A percentile compares a stretch with the other conserved stretches of the same genome.
Conservation (phyloP, 805 yeast genomes). For the Lipomyces anomalus region DNA sequence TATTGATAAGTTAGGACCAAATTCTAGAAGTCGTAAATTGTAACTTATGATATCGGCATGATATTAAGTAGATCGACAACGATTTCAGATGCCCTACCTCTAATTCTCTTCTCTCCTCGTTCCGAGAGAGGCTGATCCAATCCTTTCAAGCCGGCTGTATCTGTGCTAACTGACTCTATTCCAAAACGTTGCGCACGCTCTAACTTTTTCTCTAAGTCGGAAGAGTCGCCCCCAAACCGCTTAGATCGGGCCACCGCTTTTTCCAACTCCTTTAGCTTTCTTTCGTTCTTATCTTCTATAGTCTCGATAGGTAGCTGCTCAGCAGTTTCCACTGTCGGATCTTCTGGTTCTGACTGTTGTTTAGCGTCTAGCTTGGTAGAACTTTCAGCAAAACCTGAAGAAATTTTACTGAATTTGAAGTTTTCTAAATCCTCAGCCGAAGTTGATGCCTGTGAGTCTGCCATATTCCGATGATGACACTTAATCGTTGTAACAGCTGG, state of each 20-base stretch:
- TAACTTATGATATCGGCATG: not conserved
- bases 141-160: not conserved
- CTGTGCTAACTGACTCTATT: constrained; percentile 1
- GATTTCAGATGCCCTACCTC: not conserved
- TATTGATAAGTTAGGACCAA: not conserved
- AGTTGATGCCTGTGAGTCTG: not conserved
- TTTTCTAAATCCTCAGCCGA: not conserved
- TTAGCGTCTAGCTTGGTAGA: not conserved
- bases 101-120: not conserved
- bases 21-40: not conserved
- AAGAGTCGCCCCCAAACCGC: constrained; percentile 17
- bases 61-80: not conserved
- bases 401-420: constrained; percentile 5
- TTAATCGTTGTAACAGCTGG: not conserved
- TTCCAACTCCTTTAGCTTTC: constrained; percentile 7
- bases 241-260: constrained; percentile 10
- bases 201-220: constrained; percentile 16
- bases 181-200: constrained; percentile 19
- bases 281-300: not conserved
- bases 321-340: not conserved
- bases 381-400: constrained; percentile 4
- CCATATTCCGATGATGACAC: not conserved
- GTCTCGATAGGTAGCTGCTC: not conserved
- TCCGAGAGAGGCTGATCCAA: constrained; percentile 1
- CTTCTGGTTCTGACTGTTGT: not conserved